Conservation (phyloP, 805 yeast genomes). For the Diddensiella transvaalensis region DNA sequence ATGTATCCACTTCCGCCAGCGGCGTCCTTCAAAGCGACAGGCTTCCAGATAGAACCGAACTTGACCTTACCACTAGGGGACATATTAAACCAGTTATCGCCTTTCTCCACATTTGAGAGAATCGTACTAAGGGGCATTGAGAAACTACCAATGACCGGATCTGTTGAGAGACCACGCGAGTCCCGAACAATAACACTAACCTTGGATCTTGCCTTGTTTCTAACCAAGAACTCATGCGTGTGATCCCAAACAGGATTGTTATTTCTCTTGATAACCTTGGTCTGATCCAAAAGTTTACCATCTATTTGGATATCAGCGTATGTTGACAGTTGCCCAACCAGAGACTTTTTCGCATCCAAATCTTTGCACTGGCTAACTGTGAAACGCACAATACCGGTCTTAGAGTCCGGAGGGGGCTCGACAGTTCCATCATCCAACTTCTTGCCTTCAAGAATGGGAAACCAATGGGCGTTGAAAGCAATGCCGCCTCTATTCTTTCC, state of each 20-base stretch:
- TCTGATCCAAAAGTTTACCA: slow-evolving; percentile 54
- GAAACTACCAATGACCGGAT: slow-evolving; percentile 56
- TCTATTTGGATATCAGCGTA: slow-evolving; percentile 70
- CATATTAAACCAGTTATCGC: slow-evolving; percentile 73
- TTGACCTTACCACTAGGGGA: slow-evolving; percentile 65
- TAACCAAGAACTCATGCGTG: slow-evolving; percentile 61
- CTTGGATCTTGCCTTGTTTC: slow-evolving; percentile 67
- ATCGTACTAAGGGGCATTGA: slow-evolving; percentile 53
- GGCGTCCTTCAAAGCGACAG: slow-evolving; percentile 68
- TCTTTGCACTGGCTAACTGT: slow-evolving; percentile 63
- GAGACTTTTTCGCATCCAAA: slow-evolving; percentile 36
- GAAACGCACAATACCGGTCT: slow-evolving; percentile 84
- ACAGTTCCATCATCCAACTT: slow-evolving; percentile 72
- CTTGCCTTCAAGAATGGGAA: slow-evolving; percentile 59
- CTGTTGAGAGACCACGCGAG: slow-evolving; percentile 52
- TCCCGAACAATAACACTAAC: slow-evolving; percentile 66
- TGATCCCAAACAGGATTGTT: slow-evolving; percentile 66
- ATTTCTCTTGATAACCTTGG: slow-evolving; percentile 56
- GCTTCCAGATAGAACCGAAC: slow-evolving; percentile 75
- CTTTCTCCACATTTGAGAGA: slow-evolving; percentile 73
- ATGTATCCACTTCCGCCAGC: slow-evolving; percentile 75
- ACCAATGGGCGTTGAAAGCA: slow-evolving; percentile 63
- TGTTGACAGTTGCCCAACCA: slow-evolving; percentile 54
- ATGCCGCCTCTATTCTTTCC: slow-evolving; percentile 80
- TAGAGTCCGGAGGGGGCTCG: slow-evolving; percentile 84